These are phyloP conservation scores for Taiozyma onychis DNA, from an alignment of 1,139 yeast species.

Conservation along the genomic window DNA sequence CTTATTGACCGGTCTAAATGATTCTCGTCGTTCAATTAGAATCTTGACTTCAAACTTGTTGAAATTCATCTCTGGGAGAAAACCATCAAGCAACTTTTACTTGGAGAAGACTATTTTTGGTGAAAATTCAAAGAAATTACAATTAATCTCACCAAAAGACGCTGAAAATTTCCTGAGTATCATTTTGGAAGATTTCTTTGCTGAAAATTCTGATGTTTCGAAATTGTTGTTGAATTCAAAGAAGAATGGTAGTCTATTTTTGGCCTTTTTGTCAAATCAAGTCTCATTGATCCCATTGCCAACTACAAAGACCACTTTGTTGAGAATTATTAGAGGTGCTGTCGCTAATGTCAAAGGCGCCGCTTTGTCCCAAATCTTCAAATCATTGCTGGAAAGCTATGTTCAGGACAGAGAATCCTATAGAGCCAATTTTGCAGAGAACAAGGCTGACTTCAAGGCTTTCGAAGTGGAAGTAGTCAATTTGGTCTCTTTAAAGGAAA, in stretches of 20 bases:
- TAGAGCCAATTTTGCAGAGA: constrained; percentile 38
- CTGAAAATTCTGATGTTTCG: constrained; percentile 41
- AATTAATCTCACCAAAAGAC: constrained; percentile 64
- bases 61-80: constrained; percentile 31
- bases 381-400: constrained; percentile 34
- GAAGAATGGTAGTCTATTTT: constrained; percentile 37
- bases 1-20: constrained; percentile 34
- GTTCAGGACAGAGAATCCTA: constrained; percentile 38
- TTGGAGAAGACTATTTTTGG: constrained; percentile 42
- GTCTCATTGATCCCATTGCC: constrained; percentile 40
- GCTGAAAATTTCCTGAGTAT: constrained; percentile 42
- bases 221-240: constrained; percentile 32
- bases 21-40: constrained; percentile 36
- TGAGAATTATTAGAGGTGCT: constrained; percentile 32
- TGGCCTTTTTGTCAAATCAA: constrained; percentile 48
- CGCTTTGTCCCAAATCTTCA: constrained; percentile 32
- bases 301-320: constrained; percentile 36
- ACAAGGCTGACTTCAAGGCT: constrained; percentile 43
- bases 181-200: constrained; percentile 39
- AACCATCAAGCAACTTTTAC: constrained; percentile 36
- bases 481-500: constrained; percentile 55
- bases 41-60: constrained; percentile 26
- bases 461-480: constrained; percentile 53
- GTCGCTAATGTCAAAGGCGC: constrained; percentile 30
- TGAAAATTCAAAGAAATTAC: constrained; percentile 35